Evolutionary conservation across 768 basidiomycete species (phyloP).

Genomic region (Suillus hirtellus): DNA sequence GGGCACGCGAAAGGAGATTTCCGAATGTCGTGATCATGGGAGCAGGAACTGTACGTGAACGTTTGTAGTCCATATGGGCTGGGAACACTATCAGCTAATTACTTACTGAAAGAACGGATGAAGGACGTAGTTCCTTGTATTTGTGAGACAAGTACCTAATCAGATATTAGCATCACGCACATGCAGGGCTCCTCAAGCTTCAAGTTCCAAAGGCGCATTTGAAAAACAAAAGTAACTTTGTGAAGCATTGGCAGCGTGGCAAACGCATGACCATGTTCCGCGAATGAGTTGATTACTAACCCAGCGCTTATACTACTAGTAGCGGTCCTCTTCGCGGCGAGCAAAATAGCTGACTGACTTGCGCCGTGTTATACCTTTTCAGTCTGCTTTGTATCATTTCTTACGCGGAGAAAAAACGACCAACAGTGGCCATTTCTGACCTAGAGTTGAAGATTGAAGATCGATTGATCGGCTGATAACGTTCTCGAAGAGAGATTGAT

Average conservation of each 20-base stretch:
- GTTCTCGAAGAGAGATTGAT: too few relatives aligned
- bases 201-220: not conserved
- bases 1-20: not conserved
- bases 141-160: not conserved
- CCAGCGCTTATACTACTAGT: not conserved
- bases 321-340: not conserved
- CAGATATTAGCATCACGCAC: not conserved
- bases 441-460: too few relatives aligned
- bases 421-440: too few relatives aligned
- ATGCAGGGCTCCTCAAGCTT: not conserved
- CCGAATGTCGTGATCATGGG: not conserved
- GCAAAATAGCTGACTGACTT: not conserved
- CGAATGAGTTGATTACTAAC: not conserved
- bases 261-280: not conserved
- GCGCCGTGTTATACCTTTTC: too few relatives aligned
- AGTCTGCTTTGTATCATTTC: too few relatives aligned
- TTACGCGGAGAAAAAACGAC: too few relatives aligned
- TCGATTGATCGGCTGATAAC: too few relatives aligned
- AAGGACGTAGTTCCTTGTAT: not conserved
- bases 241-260: not conserved
- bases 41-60: not conserved
- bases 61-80: not conserved
- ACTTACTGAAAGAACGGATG: not conserved
- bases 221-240: not conserved
- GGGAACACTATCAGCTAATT: not conserved